Conservation (phyloP, 2,329 filamentous ascomycete species). For the Pseudogymnoascus verrucosus region DNA sequence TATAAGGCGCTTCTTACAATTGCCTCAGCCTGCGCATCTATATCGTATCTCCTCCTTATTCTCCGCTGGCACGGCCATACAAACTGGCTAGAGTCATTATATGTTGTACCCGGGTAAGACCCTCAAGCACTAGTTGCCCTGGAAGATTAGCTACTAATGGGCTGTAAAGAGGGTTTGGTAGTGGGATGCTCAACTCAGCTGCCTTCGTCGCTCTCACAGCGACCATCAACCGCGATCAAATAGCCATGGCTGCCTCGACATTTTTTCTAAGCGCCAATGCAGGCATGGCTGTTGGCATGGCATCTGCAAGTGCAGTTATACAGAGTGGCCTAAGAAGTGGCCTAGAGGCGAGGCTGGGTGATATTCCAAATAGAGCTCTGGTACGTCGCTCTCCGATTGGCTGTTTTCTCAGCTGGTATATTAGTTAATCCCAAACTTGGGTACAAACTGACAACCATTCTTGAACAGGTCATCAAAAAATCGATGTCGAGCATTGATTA, state of each 20-base stretch:
- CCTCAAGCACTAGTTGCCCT: neutral
- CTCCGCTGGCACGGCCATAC: conserved; percentile 54
- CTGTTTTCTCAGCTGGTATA: neutral
- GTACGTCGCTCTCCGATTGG: neutral
- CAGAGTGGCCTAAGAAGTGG: conserved; percentile 12
- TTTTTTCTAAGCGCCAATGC: conserved; percentile 33
- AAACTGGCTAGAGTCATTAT: conserved; percentile 45
- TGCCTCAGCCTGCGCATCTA: conserved; percentile 40
- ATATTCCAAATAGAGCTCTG: neutral
- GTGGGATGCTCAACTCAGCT: conserved; percentile 37
- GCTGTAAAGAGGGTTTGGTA: conserved; percentile 38
- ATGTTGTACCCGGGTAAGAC: conserved; percentile 42
- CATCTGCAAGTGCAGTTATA: conserved; percentile 17
- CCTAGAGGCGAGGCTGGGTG: neutral
- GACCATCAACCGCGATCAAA: conserved; percentile 35
- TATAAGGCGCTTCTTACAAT: conserved; percentile 49
- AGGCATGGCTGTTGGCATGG: conserved; percentile 20
- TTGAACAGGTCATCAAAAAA: neutral
- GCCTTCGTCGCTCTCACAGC: conserved; percentile 43
- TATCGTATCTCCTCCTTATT: conserved; percentile 45
- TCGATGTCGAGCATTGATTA: neutral
- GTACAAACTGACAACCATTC: neutral
- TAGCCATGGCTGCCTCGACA: conserved; percentile 42
- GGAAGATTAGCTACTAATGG: neutral
- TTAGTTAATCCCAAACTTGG: neutral